These are phyloP conservation scores for Marchantia paleacea DNA, from an alignment of 225 moss, liverwort and hornwort genomes.

Conservation along the genomic window DNA sequence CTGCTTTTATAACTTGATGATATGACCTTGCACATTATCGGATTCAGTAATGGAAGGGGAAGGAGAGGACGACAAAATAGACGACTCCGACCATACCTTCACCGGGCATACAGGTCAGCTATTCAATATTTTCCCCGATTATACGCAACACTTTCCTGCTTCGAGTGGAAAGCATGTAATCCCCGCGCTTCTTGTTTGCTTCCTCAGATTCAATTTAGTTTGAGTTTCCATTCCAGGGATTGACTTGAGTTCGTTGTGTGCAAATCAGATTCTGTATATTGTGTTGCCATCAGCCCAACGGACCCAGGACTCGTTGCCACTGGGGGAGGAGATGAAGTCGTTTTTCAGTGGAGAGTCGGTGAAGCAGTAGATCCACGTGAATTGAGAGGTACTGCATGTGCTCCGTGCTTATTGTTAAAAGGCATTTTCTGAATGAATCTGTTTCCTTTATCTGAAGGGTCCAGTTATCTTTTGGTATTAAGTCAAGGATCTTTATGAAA, in stretches of 20 bases:
- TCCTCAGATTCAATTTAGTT: background rate
- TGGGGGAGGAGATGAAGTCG: constrained; percentile 86
- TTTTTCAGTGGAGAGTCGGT: constrained; percentile 80
- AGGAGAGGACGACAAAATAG: constrained; percentile 32
- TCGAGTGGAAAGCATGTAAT: too few species aligned
- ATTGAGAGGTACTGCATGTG: constrained; percentile 54
- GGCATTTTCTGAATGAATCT: background rate
- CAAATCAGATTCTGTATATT: constrained; percentile 64
- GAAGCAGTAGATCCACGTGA: constrained; percentile 65
- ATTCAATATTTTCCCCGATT: background rate
- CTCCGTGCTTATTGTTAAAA: background rate
- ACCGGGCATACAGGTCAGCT: constrained; percentile 74
- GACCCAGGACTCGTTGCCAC: constrained; percentile 74
- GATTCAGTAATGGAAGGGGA: constrained; percentile 34
- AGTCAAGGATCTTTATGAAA: background rate
- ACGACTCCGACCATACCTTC: constrained; percentile 81
- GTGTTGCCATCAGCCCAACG: constrained; percentile 72
- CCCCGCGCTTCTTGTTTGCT: background rate
- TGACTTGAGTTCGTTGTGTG: background rate
- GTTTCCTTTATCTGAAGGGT: background rate
- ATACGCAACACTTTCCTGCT: too few species aligned
- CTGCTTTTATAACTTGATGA: too few species aligned
- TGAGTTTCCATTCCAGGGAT: background rate
- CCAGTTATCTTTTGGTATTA: background rate
- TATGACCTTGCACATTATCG: too few species aligned